Conservation (phyloP, 192 early-diverging fungal genomes). For the Radiomyces spectabilis region DNA sequence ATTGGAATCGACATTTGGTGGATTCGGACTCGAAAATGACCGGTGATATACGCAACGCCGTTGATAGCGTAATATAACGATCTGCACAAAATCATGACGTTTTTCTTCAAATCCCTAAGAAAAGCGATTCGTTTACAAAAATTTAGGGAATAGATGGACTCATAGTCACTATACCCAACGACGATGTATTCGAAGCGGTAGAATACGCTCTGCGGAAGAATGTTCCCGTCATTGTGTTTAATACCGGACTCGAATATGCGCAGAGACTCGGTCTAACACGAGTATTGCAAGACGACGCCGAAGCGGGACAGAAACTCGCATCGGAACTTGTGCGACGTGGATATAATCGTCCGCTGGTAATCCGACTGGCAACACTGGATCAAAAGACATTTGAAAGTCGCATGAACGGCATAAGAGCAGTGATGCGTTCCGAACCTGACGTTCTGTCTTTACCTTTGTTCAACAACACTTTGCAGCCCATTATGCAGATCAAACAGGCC, state of each 20-base stretch:
- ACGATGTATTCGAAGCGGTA: constrained; percentile 7
- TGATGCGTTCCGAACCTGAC: too few species aligned
- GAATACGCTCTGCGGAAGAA: constrained; percentile 2
- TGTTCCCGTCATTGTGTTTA: constrained; percentile 12
- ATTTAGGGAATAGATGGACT: constrained; percentile 8
- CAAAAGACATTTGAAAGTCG: too few species aligned
- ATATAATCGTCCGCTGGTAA: not conserved
- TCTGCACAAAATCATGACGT: too few species aligned
- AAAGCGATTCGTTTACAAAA: too few species aligned
- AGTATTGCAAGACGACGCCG: constrained; percentile 5
- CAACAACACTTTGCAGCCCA: not conserved
- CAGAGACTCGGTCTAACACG: not conserved
- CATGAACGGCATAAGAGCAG: too few species aligned
- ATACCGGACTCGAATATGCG: constrained; percentile 1
- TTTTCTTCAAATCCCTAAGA: too few species aligned
- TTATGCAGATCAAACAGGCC: not conserved
- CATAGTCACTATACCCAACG: constrained; percentile 10
- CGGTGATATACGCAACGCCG: constrained; percentile 6
- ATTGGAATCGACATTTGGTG: constrained; percentile 16
- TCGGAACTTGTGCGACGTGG: not conserved
- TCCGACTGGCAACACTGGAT: not conserved
- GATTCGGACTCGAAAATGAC: constrained; percentile 3
- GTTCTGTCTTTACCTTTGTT: too few species aligned
- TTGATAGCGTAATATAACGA: not conserved
- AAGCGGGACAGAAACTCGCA: not conserved